These are phyloP conservation scores for Verticillium nonalfalfae DNA, from an alignment of 2,329 filamentous ascomycete genomes.

Conservation along the genomic window DNA sequence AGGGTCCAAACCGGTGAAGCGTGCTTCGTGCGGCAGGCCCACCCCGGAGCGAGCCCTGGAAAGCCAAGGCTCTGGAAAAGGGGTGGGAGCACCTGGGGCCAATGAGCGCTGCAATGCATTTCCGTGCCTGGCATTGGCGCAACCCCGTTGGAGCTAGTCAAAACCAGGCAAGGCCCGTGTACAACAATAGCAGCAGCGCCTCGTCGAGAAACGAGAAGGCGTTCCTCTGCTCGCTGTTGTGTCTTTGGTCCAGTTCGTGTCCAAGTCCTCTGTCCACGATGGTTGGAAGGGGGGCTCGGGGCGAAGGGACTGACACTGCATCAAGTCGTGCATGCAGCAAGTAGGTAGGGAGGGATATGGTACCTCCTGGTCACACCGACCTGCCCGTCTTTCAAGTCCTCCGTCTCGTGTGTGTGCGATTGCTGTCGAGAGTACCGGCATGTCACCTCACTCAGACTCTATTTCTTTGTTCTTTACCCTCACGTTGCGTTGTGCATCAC, in stretches of 20 bases:
- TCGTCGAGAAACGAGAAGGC: not conserved
- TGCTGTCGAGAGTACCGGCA: not conserved
- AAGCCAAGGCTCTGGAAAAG: not conserved
- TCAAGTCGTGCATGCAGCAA: too few species aligned
- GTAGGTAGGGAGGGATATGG: too few species aligned
- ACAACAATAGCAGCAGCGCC: not conserved
- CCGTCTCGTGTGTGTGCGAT: not conserved
- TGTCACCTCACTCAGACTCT: not conserved
- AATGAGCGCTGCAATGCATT: not conserved
- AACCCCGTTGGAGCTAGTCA: not conserved
- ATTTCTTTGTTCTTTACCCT: not conserved
- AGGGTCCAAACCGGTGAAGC: not conserved
- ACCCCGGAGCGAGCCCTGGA: not conserved
- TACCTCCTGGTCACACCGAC: too few species aligned
- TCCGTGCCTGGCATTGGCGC: conserved; percentile 4
- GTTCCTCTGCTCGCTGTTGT: not conserved
- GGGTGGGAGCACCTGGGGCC: not conserved
- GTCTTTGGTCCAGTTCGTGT: not conserved
- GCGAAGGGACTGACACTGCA: not conserved
- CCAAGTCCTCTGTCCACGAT: not conserved
- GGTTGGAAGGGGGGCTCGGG: not conserved
- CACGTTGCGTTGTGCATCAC: not conserved
- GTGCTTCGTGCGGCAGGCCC: not conserved
- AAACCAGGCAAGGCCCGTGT: not conserved
- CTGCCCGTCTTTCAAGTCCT: not conserved